A percentile compares a stretch with the other conserved stretches of the same genome.
Evolutionary conservation across 2,329 filamentous ascomycete genomes (phyloP).

Genomic region (Aspergillus fructus): DNA sequence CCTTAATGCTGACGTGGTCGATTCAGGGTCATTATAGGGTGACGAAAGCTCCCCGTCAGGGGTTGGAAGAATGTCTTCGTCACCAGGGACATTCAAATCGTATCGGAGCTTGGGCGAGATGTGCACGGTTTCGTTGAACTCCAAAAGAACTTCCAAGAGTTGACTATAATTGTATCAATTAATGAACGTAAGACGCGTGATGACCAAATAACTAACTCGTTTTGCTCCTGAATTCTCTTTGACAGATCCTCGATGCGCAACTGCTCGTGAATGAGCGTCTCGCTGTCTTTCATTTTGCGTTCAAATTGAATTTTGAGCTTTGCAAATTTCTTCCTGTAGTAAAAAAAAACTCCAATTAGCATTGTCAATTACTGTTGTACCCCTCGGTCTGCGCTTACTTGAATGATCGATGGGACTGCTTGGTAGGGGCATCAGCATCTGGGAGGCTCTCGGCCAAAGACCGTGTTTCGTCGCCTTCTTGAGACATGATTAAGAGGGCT

Average conservation of each 20-base stretch:
- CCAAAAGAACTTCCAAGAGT: conserved; percentile 81
- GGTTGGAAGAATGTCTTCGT: conserved; percentile 50
- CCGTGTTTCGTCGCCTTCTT: conserved; percentile 28
- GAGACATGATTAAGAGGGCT: conserved; percentile 29
- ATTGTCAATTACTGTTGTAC: neutral
- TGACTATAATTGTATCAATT: conserved; percentile 58
- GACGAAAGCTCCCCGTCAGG: conserved; percentile 41
- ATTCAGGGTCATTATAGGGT: conserved; percentile 30
- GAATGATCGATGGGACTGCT: conserved; percentile 64
- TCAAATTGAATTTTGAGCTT: conserved; percentile 80
- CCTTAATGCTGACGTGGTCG: conserved; percentile 36
- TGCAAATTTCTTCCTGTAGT: conserved; percentile 75
- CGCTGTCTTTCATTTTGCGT: conserved; percentile 72
- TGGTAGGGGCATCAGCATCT: conserved; percentile 42
- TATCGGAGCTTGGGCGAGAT: conserved; percentile 73
- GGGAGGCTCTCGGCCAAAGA: conserved; percentile 32
- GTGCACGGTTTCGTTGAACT: conserved; percentile 81
- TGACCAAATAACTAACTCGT: conserved; percentile 68
- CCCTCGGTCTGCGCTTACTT: conserved; percentile 48
- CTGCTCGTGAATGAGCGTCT: conserved; percentile 69
- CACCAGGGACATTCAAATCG: conserved; percentile 57
- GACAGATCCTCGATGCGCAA: conserved; percentile 77
- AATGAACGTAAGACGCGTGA: neutral
- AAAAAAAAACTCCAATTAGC: conserved; percentile 9
- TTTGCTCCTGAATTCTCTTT: conserved; percentile 82